phyloP scores from a whole-genome alignment of 2,329 filamentous ascomycete genomes.

The Paecilomyces dactylethromorphus region DNA sequence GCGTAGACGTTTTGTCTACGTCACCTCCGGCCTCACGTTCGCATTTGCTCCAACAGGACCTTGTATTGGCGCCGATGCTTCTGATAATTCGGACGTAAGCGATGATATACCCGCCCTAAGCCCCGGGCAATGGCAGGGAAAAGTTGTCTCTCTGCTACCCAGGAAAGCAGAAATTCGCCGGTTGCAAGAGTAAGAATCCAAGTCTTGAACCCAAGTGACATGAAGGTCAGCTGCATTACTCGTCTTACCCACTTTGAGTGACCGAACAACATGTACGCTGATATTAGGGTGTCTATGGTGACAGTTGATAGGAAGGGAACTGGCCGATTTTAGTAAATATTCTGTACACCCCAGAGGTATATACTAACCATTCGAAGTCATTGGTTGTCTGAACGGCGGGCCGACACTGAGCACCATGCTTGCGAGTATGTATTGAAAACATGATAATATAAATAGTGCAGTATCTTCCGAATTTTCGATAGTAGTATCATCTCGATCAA shows the following conservation, averaged over 20 bases:
- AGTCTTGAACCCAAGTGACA: conserved; percentile 65
- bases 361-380: conserved; percentile 67
- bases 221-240: conserved; percentile 79
- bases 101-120: conserved; percentile 57
- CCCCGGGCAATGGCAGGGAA: conserved; percentile 63
- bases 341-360: conserved; percentile 4
- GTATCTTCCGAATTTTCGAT: conserved; percentile 92
- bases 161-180: conserved; percentile 62
- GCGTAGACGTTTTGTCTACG: neutral
- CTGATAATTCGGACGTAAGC: conserved; percentile 48
- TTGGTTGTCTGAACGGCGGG: conserved; percentile 76
- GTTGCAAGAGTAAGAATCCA: conserved; percentile 66
- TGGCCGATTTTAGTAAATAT: conserved; percentile 30
- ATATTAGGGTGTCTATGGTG: conserved; percentile 58
- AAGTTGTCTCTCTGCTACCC: conserved; percentile 63
- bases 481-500: conserved; percentile 74
- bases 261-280: conserved; percentile 72
- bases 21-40: conserved; percentile 19
- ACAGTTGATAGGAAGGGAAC: conserved; percentile 82
- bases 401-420: conserved; percentile 89
- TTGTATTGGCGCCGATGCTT: conserved; percentile 91
- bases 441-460: conserved; percentile 78
- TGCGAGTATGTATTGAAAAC: conserved; percentile 90
- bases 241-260: conserved; percentile 62
- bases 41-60: conserved; percentile 64